A percentile compares a stretch with the other conserved stretches of the same genome.
Evolutionary conservation across 1,284 basidiomycete genomes (phyloP).

Genomic region (Lignosus rhinocerotis): DNA sequence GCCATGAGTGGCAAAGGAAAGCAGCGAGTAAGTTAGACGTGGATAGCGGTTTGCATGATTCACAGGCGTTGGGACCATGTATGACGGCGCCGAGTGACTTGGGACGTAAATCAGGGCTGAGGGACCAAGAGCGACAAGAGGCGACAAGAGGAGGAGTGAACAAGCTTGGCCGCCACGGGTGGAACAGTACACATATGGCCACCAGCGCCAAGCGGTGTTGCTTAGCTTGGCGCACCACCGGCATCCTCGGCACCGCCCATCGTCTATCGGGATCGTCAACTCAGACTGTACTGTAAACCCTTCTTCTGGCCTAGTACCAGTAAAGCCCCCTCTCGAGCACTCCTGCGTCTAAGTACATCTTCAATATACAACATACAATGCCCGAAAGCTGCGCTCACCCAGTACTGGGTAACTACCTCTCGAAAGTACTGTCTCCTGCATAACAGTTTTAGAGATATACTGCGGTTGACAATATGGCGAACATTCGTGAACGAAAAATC

Average conservation of each 20-base stretch:
- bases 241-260: background rate
- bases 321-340: no score
- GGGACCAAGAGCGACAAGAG: background rate
- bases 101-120: background rate
- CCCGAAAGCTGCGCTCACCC: no score
- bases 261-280: background rate
- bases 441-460: no score
- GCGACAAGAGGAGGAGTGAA: background rate
- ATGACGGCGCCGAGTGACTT: conserved; percentile 2
- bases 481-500: no score
- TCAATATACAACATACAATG: no score
- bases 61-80: conserved; percentile 21
- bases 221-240: background rate
- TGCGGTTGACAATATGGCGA: no score
- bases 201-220: background rate
- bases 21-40: conserved; percentile 20
- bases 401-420: no score
- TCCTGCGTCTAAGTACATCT: no score
- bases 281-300: no score
- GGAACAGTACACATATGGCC: background rate
- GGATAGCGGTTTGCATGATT: conserved; percentile 20
- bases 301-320: background rate
- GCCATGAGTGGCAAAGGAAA: conserved; percentile 22
- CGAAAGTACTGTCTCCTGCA: no score
- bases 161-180: background rate